Evolutionary conservation across 768 basidiomycete species (phyloP).

Genomic region (Collybia sordida): DNA sequence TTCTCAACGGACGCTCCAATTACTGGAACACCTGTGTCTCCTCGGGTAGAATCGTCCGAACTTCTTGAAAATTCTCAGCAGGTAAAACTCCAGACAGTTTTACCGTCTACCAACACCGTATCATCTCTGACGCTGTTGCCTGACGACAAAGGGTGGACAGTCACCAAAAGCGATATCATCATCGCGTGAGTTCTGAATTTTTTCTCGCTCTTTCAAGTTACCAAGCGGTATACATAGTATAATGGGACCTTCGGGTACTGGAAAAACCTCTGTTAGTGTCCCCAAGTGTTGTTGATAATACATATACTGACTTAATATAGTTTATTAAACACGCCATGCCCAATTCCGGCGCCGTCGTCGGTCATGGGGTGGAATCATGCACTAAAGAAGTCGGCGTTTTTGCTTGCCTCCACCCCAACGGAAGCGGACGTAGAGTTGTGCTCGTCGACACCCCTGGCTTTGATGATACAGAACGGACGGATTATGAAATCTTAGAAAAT

Average conservation of each 20-base stretch:
- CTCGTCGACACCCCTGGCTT: slow-evolving; percentile 29
- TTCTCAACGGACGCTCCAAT: slow-evolving; percentile 1
- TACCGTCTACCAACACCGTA: too few relatives aligned
- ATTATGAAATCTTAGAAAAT: slow-evolving; percentile 20
- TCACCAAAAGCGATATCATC: slow-evolving; percentile 11
- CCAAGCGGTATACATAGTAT: slow-evolving; percentile 13
- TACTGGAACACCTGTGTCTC: not conserved
- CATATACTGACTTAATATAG: slow-evolving; percentile 8
- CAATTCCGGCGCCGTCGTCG: slow-evolving; percentile 6
- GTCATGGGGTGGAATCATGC: slow-evolving; percentile 19
- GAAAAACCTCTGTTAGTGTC: slow-evolving; percentile 26
- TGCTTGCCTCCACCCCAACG: slow-evolving; percentile 16
- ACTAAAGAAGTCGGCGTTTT: slow-evolving; percentile 17
- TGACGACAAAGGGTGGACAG: not conserved
- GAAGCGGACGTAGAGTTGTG: slow-evolving; percentile 16
- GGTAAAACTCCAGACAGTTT: not conserved
- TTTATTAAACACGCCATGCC: slow-evolving; percentile 21
- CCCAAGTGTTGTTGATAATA: not conserved
- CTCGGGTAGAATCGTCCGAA: slow-evolving; percentile 9
- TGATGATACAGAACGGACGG: slow-evolving; percentile 21
- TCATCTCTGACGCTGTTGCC: not conserved
- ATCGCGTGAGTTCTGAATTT: slow-evolving; percentile 12
- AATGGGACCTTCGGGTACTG: slow-evolving; percentile 27
- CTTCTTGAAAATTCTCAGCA: slow-evolving; percentile 7
- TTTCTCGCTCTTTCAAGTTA: not conserved